Evolutionary conservation across 169 alveolate genomes (phyloP).

Genomic region (Cryptosporidium felis): DNA sequence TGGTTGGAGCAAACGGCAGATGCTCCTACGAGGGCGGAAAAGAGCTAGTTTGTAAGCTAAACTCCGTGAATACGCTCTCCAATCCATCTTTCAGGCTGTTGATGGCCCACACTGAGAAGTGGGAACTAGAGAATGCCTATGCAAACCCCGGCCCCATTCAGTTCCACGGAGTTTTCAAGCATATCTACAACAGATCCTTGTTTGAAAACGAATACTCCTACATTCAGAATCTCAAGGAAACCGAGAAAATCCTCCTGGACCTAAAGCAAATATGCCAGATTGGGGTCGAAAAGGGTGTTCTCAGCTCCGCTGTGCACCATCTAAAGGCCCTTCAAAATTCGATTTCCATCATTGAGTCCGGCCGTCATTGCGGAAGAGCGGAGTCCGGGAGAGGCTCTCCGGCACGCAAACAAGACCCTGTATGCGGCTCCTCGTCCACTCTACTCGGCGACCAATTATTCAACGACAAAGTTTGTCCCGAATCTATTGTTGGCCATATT

Average conservation of each 20-base stretch:
- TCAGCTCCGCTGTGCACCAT: constrained; percentile 42
- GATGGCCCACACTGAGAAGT: constrained; percentile 81
- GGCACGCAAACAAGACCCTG: neutral
- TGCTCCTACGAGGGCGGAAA: neutral
- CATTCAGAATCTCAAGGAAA: constrained; percentile 84
- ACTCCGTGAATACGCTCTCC: neutral
- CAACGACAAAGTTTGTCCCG: neutral
- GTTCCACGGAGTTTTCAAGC: constrained; percentile 84
- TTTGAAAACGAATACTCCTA: constrained; percentile 87
- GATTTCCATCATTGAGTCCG: neutral
- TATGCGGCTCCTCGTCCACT: neutral
- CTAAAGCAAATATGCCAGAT: constrained; percentile 85
- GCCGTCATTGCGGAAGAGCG: neutral
- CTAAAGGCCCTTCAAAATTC: constrained; percentile 20
- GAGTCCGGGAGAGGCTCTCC: neutral
- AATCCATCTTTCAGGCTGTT: constrained; percentile 41
- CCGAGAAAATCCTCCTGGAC: constrained; percentile 81
- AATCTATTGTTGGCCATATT: neutral
- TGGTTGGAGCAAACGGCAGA: neutral
- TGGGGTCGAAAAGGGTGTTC: constrained; percentile 84
- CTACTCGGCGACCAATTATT: no score
- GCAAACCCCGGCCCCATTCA: constrained; percentile 97
- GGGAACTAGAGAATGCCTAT: constrained; percentile 91
- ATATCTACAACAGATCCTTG: constrained; percentile 83
- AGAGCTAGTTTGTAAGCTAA: neutral